Evolutionary conservation across 2,329 filamentous ascomycete genomes (phyloP).

Genomic region (Helminthosporium solani): DNA sequence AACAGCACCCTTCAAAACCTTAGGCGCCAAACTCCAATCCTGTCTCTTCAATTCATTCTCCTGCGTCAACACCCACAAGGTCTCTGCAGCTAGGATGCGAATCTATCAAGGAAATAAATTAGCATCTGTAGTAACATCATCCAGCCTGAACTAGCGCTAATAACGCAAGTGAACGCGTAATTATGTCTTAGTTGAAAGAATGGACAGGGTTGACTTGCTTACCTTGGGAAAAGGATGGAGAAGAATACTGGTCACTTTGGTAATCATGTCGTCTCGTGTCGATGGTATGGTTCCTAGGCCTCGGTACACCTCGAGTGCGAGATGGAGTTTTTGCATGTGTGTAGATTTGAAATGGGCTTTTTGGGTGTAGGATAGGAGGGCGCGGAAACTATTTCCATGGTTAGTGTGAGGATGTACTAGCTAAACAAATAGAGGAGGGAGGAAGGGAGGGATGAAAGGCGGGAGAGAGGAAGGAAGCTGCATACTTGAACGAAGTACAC

Average conservation of each 20-base stretch:
- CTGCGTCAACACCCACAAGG: conserved; percentile 40
- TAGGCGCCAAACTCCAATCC: conserved; percentile 39
- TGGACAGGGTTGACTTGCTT: conserved; percentile 1
- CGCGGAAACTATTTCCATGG: conserved; percentile 49
- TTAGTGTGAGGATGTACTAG: too few species aligned
- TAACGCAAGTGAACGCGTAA: too few species aligned
- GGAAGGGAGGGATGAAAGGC: too few species aligned
- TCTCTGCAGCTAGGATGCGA: conserved; percentile 44
- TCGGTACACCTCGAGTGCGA: conserved; percentile 77
- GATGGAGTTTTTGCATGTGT: conserved; percentile 78
- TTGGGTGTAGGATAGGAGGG: conserved; percentile 69
- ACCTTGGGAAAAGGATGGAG: conserved; percentile 81
- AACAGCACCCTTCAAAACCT: conserved; percentile 33
- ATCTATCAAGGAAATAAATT: conserved; percentile 21
- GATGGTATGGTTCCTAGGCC: conserved; percentile 60
- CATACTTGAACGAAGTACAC: conserved; percentile 56
- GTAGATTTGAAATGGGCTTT: conserved; percentile 80
- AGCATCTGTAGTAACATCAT: not conserved
- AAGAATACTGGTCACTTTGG: conserved; percentile 71
- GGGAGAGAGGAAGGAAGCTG: conserved; percentile 12
- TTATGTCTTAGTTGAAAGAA: too few species aligned
- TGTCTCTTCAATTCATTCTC: conserved; percentile 38
- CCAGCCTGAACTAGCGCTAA: not conserved
- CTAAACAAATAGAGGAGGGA: too few species aligned
- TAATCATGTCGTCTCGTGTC: conserved; percentile 58